Percentiles rank a stretch among this genome's conserved stretches.
These are phyloP conservation scores for Letharia columbiana DNA, from an alignment of 495 filamentous ascomycete species.

Conservation along the genomic window DNA sequence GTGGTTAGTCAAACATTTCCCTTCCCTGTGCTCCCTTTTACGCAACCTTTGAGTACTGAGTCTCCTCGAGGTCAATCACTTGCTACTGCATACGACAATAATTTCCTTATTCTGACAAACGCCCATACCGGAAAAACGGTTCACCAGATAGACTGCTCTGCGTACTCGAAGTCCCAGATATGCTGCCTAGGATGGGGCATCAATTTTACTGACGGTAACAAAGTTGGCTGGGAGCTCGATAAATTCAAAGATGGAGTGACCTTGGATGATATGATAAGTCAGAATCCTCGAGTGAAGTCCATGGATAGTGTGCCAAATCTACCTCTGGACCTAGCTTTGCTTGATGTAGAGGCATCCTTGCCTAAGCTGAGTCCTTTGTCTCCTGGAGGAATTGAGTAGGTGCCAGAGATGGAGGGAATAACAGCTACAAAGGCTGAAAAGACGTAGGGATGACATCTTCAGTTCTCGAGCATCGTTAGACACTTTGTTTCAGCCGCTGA, in stretches of 20 bases:
- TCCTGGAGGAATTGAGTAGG: conserved; percentile 50
- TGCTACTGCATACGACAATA: conserved; percentile 70
- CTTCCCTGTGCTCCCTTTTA: not conserved
- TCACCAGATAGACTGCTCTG: conserved; percentile 51
- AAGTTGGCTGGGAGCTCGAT: conserved; percentile 36
- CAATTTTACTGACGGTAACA: conserved; percentile 54
- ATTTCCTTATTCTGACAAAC: conserved; percentile 58
- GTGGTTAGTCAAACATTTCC: conserved; percentile 46
- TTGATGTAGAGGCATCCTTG: conserved; percentile 72
- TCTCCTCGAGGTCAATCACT: conserved; percentile 52
- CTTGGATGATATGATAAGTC: conserved; percentile 38
- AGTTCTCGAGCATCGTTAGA: conserved; percentile 61
- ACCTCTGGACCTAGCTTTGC: conserved; percentile 65
- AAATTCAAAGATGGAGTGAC: conserved; percentile 35
- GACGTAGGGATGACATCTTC: conserved; percentile 53
- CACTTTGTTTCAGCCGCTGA: conserved; percentile 55
- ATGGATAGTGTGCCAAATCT: conserved; percentile 45
- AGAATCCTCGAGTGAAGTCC: conserved; percentile 14
- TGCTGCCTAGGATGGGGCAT: conserved; percentile 66
- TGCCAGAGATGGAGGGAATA: conserved; percentile 4
- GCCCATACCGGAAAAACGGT: conserved; percentile 70
- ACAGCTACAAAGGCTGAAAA: conserved; percentile 16
- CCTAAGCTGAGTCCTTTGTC: conserved; percentile 70
- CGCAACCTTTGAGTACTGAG: conserved; percentile 6
- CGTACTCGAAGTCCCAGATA: conserved; percentile 36